Percentiles rank a stretch among this genome's conserved stretches.
phyloP scores from a whole-genome alignment of 208 protist genomes.

The Leishmania lainsoni region DNA sequence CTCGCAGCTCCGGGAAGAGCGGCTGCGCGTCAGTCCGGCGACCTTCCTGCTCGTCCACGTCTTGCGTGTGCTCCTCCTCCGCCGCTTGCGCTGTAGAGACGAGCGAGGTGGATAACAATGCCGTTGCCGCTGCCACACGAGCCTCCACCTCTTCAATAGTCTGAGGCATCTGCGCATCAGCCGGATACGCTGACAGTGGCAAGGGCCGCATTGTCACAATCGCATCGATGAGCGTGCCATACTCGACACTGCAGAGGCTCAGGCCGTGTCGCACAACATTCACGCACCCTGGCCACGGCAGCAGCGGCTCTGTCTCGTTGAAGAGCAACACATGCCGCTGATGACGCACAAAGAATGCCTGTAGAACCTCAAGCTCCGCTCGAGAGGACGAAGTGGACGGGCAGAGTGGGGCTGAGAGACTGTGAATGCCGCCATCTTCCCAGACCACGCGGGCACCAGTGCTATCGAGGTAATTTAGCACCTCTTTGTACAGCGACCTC shows the following conservation, averaged over 20 bases:
- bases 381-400: not conserved
- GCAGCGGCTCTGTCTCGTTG: slow-evolving; percentile 42
- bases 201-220: slow-evolving; percentile 36
- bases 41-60: slow-evolving; percentile 17
- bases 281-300: slow-evolving; percentile 45
- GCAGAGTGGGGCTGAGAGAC: not conserved
- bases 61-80: not conserved
- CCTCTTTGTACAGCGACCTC: slow-evolving; percentile 58
- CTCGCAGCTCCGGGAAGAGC: slow-evolving; percentile 49
- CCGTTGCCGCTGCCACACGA: slow-evolving; percentile 13
- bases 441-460: slow-evolving; percentile 50
- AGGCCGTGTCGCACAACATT: slow-evolving; percentile 38
- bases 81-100: slow-evolving; percentile 7
- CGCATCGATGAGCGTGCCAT: slow-evolving; percentile 45
- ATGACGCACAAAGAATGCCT: slow-evolving; percentile 44
- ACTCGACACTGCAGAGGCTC: slow-evolving; percentile 57
- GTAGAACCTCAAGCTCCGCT: slow-evolving; percentile 10
- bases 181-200: slow-evolving; percentile 22
- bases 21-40: slow-evolving; percentile 58
- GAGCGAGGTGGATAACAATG: not conserved
- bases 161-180: slow-evolving; percentile 14
- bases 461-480: slow-evolving; percentile 47
- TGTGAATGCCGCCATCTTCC: slow-evolving; percentile 33
- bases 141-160: slow-evolving; percentile 25
- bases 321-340: slow-evolving; percentile 59